Evolutionary conservation across 805 yeast species (phyloP).

Genomic region (Ogataea nakhonphanomensis): DNA sequence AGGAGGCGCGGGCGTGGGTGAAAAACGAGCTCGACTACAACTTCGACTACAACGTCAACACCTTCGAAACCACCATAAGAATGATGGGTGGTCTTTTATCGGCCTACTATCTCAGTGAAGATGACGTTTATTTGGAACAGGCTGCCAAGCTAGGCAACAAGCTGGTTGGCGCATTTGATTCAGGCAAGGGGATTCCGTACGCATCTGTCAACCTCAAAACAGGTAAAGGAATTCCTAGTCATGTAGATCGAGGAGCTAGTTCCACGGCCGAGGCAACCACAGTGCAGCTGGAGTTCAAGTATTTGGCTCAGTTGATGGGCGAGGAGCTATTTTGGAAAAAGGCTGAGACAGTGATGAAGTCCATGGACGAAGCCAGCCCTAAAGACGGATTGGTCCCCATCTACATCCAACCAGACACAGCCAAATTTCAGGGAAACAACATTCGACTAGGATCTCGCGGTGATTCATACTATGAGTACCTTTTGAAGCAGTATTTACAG

Average conservation of each 20-base stretch:
- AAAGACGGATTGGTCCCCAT: slow-evolving; percentile 81
- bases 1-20: slow-evolving; percentile 72
- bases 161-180: slow-evolving; percentile 63
- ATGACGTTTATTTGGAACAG: slow-evolving; percentile 68
- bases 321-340: slow-evolving; percentile 74
- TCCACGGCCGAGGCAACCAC: slow-evolving; percentile 91
- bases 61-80: slow-evolving; percentile 91
- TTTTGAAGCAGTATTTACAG: slow-evolving; percentile 80
- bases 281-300: slow-evolving; percentile 82
- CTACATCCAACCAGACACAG: slow-evolving; percentile 70
- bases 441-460: slow-evolving; percentile 90
- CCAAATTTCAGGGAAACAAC: slow-evolving; percentile 56
- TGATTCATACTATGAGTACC: slow-evolving; percentile 88
- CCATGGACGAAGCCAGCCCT: slow-evolving; percentile 62
- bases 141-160: slow-evolving; percentile 80
- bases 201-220: slow-evolving; percentile 71
- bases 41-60: slow-evolving; percentile 71
- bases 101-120: slow-evolving; percentile 68
- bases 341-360: slow-evolving; percentile 69
- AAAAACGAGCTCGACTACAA: slow-evolving; percentile 63
- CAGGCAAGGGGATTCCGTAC: slow-evolving; percentile 69
- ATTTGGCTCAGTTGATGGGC: slow-evolving; percentile 75
- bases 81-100: slow-evolving; percentile 92
- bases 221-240: slow-evolving; percentile 57
- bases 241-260: slow-evolving; percentile 71